Evolutionary conservation across 192 early-diverging fungal species (phyloP).

Genomic region (Tieghemiomyces parasiticus): DNA sequence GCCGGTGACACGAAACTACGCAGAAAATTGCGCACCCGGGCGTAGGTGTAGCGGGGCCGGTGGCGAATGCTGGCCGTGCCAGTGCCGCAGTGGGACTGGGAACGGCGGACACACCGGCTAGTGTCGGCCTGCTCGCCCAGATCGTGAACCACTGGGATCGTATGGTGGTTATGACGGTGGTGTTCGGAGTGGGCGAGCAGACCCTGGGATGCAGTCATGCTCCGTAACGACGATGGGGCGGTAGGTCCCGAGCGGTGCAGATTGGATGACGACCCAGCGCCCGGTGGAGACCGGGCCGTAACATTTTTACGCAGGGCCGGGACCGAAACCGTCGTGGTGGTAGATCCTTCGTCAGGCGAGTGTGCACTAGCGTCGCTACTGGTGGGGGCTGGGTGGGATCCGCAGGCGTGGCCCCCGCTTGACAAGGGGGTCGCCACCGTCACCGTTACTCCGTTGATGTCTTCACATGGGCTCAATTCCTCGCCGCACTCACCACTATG

Average conservation of each 20-base stretch:
- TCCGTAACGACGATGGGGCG: too few relatives aligned
- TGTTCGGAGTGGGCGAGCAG: not conserved
- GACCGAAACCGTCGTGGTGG: not conserved
- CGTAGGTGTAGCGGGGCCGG: conserved; percentile 23
- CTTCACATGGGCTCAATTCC: not conserved
- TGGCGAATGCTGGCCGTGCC: conserved; percentile 16
- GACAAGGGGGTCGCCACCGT: not conserved
- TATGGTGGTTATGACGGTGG: too few relatives aligned
- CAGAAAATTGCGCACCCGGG: conserved; percentile 16
- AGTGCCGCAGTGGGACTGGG: conserved; percentile 15
- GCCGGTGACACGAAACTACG: conserved; percentile 36
- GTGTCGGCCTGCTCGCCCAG: not conserved
- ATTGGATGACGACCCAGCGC: not conserved
- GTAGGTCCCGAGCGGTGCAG: not conserved
- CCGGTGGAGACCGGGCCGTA: too few relatives aligned
- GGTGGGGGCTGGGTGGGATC: not conserved
- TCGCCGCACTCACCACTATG: not conserved
- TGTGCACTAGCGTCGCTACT: too few relatives aligned
- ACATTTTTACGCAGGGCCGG: too few relatives aligned
- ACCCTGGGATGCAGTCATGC: too few relatives aligned
- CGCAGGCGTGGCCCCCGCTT: not conserved
- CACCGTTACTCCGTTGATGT: not conserved
- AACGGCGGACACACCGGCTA: not conserved
- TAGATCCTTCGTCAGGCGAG: not conserved
- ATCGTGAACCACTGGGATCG: too few relatives aligned